phyloP scores from a whole-genome alignment of 495 filamentous ascomycete genomes.

The Immersiella caudata region DNA sequence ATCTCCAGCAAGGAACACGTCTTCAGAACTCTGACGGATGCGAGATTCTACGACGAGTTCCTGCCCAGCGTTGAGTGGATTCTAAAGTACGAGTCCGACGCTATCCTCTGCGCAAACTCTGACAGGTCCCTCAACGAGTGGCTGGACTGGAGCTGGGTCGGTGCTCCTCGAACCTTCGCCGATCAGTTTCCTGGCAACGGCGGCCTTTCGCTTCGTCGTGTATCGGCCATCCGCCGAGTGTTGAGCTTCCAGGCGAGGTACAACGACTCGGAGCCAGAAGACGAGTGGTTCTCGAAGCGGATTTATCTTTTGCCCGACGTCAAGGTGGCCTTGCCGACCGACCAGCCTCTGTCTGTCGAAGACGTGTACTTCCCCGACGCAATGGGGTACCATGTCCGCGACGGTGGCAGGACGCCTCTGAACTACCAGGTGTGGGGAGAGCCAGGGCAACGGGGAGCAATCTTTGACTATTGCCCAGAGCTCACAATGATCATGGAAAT shows the following conservation, averaged over 20 bases:
- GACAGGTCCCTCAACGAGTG: constrained; percentile 49
- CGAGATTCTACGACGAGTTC: constrained; percentile 51
- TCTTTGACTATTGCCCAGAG: constrained; percentile 55
- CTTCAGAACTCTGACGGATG: constrained; percentile 47
- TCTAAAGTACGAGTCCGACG: constrained; percentile 52
- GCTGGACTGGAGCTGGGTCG: constrained; percentile 53
- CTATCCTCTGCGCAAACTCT: constrained; percentile 54
- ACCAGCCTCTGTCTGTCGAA: constrained; percentile 50
- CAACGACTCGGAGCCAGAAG: constrained; percentile 51
- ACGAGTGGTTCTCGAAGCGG: constrained; percentile 53
- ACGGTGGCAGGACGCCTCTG: constrained; percentile 39
- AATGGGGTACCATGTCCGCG: constrained; percentile 53
- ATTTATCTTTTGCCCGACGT: constrained; percentile 48
- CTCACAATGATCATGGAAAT: constrained; percentile 53
- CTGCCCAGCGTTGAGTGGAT: constrained; percentile 50
- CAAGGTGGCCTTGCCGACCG: constrained; percentile 43
- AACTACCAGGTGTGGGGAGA: constrained; percentile 47
- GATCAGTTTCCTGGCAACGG: constrained; percentile 52
- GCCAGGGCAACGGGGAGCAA: constrained; percentile 39
- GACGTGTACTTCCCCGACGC: constrained; percentile 47
- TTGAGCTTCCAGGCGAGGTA: constrained; percentile 47
- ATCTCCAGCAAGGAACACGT: constrained; percentile 49
- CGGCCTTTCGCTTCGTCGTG: constrained; percentile 53
- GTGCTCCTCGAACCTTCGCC: constrained; percentile 42
- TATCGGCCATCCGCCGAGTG: constrained; percentile 46